These are phyloP conservation scores for Penicillium parvum DNA, from an alignment of 495 filamentous ascomycete genomes.

Conservation along the genomic window DNA sequence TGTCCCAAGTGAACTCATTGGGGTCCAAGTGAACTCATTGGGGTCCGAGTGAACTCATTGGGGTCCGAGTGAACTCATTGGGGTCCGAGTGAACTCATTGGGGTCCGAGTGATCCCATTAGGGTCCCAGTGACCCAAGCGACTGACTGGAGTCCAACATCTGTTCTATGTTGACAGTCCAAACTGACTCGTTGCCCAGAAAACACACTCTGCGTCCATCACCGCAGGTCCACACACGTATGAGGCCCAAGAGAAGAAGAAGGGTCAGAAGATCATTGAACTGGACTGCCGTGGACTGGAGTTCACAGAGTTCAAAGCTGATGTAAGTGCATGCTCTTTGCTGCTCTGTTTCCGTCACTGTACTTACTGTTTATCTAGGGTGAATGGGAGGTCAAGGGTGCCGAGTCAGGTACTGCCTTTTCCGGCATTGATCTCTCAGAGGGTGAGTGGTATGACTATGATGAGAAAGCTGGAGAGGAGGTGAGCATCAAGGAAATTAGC, in stretches of 20 bases:
- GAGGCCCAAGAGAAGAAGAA: slow-evolving; percentile 56
- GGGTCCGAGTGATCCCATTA: too few species aligned
- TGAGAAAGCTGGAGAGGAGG: slow-evolving; percentile 73
- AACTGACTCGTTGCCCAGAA: slow-evolving; percentile 35
- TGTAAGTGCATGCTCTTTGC: slow-evolving; percentile 41
- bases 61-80: too few species aligned
- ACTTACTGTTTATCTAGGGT: slow-evolving; percentile 48
- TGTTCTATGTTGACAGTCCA: too few species aligned
- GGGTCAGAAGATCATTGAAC: slow-evolving; percentile 70
- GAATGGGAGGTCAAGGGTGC: slow-evolving; percentile 81
- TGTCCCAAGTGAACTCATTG: too few species aligned
- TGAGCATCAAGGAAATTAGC: slow-evolving; percentile 85
- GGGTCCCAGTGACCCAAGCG: too few species aligned
- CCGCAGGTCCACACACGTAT: slow-evolving; percentile 64
- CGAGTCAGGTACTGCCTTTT: slow-evolving; percentile 75
- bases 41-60: too few species aligned
- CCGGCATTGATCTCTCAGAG: slow-evolving; percentile 73
- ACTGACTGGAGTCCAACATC: too few species aligned
- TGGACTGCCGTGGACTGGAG: slow-evolving; percentile 92
- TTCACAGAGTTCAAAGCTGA: slow-evolving; percentile 87
- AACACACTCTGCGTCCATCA: slow-evolving; percentile 68
- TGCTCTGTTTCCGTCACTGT: background rate
- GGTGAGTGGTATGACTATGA: slow-evolving; percentile 92
- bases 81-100: too few species aligned
- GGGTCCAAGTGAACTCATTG: too few species aligned